Base-by-base conservation (phyloP, 2,329 filamentous ascomycete genomes). In the Talaromyces sp. region DNA sequence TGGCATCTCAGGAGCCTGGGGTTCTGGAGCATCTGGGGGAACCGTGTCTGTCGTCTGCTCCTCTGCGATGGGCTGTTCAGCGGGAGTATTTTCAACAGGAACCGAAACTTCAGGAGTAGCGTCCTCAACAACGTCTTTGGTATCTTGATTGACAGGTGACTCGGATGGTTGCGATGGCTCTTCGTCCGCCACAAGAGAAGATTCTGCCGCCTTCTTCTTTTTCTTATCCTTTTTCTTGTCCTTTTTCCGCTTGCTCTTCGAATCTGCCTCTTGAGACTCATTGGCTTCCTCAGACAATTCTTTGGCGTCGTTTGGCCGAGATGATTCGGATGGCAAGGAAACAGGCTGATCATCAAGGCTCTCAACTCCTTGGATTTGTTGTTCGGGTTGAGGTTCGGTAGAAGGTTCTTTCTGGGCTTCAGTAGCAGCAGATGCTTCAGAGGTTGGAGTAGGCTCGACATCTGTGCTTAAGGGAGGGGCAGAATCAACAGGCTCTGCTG, bases 181-280 rank as follows among this genome's bases (percentile, higher is more conserved):
- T 13, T 63, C 66, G 46, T 67, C 69, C 57, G 68, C 67, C 10
- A 64, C 61, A 7, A 65, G 62, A 21, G 63, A 64, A 19, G 28
- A 52, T 41, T 56, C 52, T 1, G 46, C 19, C 2, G 57, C 45
- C 41, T 56, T 56, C 25, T 59, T 59, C 37, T 54, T 53, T 21
- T 52, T 59, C 45, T 52, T 68, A 63, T 56, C 65, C 43, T 66
- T 69, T 57, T 73, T 76, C 65, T 75, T 75, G 22, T 67, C 66
- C 61, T 73, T 73, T 59, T 73, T 74, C 10, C 58, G 59, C 57
- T 69, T 73, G 57, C 62, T 68, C 53, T 61, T 63, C 9, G 61
- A 61, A 53, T 61, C 60, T 40, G 59, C 10, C 6, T 9, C 13
- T 8, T 55, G n/a, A 8, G 46, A 50, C 10, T 60, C 46, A n/a